Base-by-base conservation (phyloP, 495 filamentous ascomycete genomes). In the Lindgomyces ingoldianus region DNA sequence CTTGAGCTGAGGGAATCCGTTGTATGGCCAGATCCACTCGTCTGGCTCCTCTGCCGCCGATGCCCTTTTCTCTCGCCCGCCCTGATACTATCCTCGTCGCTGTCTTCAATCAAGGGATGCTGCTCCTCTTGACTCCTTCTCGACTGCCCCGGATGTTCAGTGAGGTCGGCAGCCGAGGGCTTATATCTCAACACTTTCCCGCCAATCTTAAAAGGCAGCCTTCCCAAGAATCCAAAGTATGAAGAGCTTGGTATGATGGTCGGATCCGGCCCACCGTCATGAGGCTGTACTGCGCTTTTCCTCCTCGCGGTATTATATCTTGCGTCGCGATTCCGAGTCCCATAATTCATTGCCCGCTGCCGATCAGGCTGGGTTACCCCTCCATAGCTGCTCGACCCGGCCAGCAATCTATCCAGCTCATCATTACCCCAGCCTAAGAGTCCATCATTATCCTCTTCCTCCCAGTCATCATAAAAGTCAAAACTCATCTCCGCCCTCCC, bases 391-490 rank as follows among this genome's bases (percentile, higher is more conserved):
- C 73, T 88, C 42, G 33, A 26, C 22, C 85, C 89, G 2, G 89
- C 91, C 52, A 97, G 75, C 64, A 98, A 78, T 29, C 90, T 82
- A 76, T 98, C 94, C 75, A 96, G 83, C 74, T 97, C 92, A 62
- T 88, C 89, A 0, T 86, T 89, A 79, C 86, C 89, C 63, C 83
- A 82, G 29, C 86, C 86, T 54, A 93, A 72, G 41, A 93, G 70
- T 8, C 85, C 84, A 51, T 89, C 82, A 45, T 77, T 81, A 39
- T 84, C 84, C 24, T 89, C 87, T 57, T 92, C 91, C 51, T 96
- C 91, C 91, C 93, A 96, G 71, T 96, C 93, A 73, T 98, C 94
- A 78, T 98, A 98, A 79, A 98, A 98, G 69, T 96, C 95, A 68
- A 98, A 98, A 65, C 84, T 89, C 42, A 87, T 85, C 72, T 96